These are phyloP conservation scores for Neoboletus magnificus DNA, from an alignment of 768 basidiomycete species.

Conservation along the genomic window DNA sequence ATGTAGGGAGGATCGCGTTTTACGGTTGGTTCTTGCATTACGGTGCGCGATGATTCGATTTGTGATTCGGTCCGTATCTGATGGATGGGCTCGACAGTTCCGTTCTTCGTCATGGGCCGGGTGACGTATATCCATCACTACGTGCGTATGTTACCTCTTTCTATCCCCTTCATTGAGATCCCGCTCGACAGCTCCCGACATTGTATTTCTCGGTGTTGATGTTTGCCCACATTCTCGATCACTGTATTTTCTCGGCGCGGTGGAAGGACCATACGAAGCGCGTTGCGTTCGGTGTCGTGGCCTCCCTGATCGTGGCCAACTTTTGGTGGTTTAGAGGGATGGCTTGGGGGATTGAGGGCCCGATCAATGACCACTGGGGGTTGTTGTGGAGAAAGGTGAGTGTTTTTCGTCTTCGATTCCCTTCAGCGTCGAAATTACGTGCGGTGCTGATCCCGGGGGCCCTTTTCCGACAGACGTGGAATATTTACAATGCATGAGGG, in stretches of 20 bases:
- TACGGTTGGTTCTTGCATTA: constrained; percentile 93
- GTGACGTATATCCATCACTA: constrained; percentile 97
- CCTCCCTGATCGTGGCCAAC: constrained; percentile 57
- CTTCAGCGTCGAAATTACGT: neutral
- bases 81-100: constrained; percentile 48
- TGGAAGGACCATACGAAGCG: constrained; percentile 62
- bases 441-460: constrained; percentile 7
- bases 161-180: neutral
- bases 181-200: constrained; percentile 69
- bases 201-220: constrained; percentile 96
- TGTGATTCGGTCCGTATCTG: neutral
- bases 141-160: constrained; percentile 43
- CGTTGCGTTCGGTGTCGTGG: constrained; percentile 65
- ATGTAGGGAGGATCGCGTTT: constrained; percentile 88
- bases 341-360: constrained; percentile 91
- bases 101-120: constrained; percentile 97
- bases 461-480: constrained; percentile 17
- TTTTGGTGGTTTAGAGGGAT: constrained; percentile 96
- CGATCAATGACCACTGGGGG: constrained; percentile 76
- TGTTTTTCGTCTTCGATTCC: neutral
- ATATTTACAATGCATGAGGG: neutral
- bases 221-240: constrained; percentile 87
- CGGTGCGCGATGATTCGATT: constrained; percentile 47
- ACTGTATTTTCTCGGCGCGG: constrained; percentile 83
- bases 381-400: constrained; percentile 70